Evolutionary conservation across 2,329 filamentous ascomycete genomes (phyloP), one percentile per base, ranked within the genome.

Genomic region (Fusarium nurragi): DNA sequence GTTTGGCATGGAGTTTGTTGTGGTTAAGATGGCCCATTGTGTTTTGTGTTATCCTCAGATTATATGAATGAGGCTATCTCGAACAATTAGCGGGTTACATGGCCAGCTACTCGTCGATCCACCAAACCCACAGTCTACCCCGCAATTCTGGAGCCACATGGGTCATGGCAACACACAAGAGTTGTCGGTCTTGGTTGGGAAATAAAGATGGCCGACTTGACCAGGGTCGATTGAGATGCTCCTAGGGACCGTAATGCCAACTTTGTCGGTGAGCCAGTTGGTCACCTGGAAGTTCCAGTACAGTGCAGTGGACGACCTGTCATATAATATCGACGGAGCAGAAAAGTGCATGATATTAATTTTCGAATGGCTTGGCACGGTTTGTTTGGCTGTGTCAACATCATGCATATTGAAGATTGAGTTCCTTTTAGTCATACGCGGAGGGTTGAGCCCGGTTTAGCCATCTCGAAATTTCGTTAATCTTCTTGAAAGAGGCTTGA

Each of bases 341-440:
- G 36, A 21, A 64, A 62, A 59, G 30, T 66, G 64, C 64, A 52
- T 66, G 64, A 66, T 67, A 30, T 49, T 54, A 48, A 44, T 64
- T 64, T 48, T 34, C 36, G n/a, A 21, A 51, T 34, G 39, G 52
- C 58, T 67, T 62, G 65, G 54, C 59, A 57, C 41, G 46, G 36
- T 44, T 69, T 64, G 56, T 63, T 61, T 52, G 46, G 55, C 60
- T 71, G 68, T 69, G 68, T 70, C 68, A 71, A 67, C 58, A 64
- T 71, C 68, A 71, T 71, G 68, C 68, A 71, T 68, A 69, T 62
- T 49, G 37, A 48, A 45, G 52, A 38, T 36, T 53, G 47, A 34
- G 39, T 52, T 43, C 38, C 36, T 64, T 34, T 71, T 71, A 69
- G 68, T 71, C 68, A 70, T 67, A 43, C 37, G 21, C 37, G 26